These are phyloP conservation scores for Stachybotrys chartarum DNA, from an alignment of 2,329 filamentous ascomycete genomes.

Conservation along the genomic window DNA sequence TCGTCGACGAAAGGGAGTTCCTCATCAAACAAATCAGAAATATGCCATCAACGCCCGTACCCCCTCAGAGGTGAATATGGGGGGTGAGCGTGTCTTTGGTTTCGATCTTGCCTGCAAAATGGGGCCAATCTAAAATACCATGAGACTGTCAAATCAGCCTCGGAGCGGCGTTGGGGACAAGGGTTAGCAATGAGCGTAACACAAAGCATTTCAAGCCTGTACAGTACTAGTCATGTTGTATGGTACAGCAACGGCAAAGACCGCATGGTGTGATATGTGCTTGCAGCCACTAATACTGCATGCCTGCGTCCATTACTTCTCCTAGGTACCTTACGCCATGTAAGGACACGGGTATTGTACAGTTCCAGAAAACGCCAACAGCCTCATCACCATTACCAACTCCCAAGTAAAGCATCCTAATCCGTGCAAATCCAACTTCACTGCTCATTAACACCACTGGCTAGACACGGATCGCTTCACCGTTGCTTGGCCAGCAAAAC, in stretches of 20 bases:
- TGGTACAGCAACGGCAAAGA: background rate
- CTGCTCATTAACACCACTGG: background rate
- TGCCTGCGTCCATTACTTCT: background rate
- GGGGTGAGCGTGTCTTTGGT: background rate
- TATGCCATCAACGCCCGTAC: conserved; percentile 52
- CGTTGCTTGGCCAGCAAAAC: conserved; percentile 50
- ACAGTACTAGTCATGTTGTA: background rate
- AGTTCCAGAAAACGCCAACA: background rate
- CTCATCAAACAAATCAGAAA: conserved; percentile 86
- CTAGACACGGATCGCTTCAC: conserved; percentile 7
- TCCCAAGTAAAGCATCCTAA: background rate
- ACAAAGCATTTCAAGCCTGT: background rate
- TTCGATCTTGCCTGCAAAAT: background rate
- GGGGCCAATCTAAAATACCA: background rate
- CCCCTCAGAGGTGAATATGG: conserved; percentile 34
- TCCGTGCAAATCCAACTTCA: background rate
- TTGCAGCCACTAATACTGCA: background rate
- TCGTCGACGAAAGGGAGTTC: conserved; percentile 96
- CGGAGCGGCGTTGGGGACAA: background rate
- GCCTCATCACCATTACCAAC: background rate
- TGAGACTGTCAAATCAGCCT: background rate
- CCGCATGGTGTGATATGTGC: background rate
- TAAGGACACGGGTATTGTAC: background rate
- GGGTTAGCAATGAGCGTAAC: background rate
- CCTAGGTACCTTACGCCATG: background rate